A percentile compares a stretch with the other conserved stretches of the same genome.
phyloP scores from a whole-genome alignment of 768 basidiomycete genomes.

The Hemileccinum impolitum region DNA sequence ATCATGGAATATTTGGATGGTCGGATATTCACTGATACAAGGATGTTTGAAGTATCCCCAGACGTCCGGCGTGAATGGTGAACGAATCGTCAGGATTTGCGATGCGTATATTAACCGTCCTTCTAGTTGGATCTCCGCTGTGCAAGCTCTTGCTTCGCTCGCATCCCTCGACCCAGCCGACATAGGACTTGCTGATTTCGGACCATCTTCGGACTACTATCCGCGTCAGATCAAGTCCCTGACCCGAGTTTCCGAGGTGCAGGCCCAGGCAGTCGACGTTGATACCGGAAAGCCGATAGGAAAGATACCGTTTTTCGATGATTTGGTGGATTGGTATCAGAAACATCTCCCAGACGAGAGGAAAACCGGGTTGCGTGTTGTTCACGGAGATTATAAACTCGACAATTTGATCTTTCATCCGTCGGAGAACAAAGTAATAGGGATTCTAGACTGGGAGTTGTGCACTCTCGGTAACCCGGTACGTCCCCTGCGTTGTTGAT shows the following conservation, averaged over 20 bases:
- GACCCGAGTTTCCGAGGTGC: slow-evolving; percentile 74
- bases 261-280: slow-evolving; percentile 64
- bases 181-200: slow-evolving; percentile 70
- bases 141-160: slow-evolving; percentile 67
- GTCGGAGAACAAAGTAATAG: slow-evolving; percentile 87
- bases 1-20: slow-evolving; percentile 96
- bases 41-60: slow-evolving; percentile 66
- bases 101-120: neutral
- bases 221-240: slow-evolving; percentile 92
- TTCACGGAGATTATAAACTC: slow-evolving; percentile 98
- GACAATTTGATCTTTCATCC: slow-evolving; percentile 96
- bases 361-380: slow-evolving; percentile 75
- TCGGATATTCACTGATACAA: slow-evolving; percentile 84
- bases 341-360: slow-evolving; percentile 72
- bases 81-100: slow-evolving; percentile 18
- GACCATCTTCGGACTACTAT: slow-evolving; percentile 78
- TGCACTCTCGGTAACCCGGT: slow-evolving; percentile 93
- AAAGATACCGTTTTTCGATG: slow-evolving; percentile 70
- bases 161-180: slow-evolving; percentile 58
- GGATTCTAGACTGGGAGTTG: slow-evolving; percentile 96
- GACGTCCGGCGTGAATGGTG: slow-evolving; percentile 71
- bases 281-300: slow-evolving; percentile 61
- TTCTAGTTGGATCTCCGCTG: slow-evolving; percentile 72
- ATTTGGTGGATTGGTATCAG: slow-evolving; percentile 75
- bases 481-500: slow-evolving; percentile 25